phyloP scores from a whole-genome alignment of 495 filamentous ascomycete genomes.

The Terfezia boudieri region DNA sequence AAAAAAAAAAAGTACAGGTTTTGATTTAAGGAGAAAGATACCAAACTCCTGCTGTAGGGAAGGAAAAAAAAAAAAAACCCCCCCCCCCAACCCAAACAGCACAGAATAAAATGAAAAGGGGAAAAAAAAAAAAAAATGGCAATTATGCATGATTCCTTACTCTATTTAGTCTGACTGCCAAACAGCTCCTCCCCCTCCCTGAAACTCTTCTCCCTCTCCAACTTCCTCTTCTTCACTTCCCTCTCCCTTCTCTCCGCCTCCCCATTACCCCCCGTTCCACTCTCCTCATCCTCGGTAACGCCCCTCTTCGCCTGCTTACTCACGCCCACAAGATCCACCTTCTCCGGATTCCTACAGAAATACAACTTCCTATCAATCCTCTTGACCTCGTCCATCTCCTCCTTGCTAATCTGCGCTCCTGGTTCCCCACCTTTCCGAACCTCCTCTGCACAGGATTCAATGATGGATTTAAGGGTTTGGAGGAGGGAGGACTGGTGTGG shows the following conservation, averaged over 20 bases:
- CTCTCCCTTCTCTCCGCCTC: conserved; percentile 8
- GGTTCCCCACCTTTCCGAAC: conserved; percentile 32
- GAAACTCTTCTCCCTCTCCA: conserved; percentile 15
- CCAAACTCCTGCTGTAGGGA: too few relatives aligned
- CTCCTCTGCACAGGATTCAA: conserved; percentile 43
- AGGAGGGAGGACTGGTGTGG: conserved; percentile 35
- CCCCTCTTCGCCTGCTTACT: background rate
- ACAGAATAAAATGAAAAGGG: too few relatives aligned
- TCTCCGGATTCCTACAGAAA: conserved; percentile 41
- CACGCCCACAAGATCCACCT: conserved; percentile 6
- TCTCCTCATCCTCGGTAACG: background rate
- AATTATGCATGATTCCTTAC: too few relatives aligned
- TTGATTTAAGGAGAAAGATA: too few relatives aligned
- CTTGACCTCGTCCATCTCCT: conserved; percentile 22
- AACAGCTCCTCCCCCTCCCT: conserved; percentile 13
- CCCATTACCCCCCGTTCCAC: background rate
- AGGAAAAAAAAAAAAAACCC: too few relatives aligned
- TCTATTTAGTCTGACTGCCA: background rate
- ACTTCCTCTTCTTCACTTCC: conserved; percentile 11
- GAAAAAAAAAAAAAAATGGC: too few relatives aligned
- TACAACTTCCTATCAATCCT: conserved; percentile 41
- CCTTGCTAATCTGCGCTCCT: conserved; percentile 25
- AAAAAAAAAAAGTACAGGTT: too few relatives aligned
- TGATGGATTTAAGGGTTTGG: conserved; percentile 59
- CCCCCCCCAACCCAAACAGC: too few relatives aligned